A percentile compares a stretch with the other conserved stretches of the same genome.
phyloP scores from a whole-genome alignment of 345 rosid genomes.

The Toxicodendron radicans region DNA sequence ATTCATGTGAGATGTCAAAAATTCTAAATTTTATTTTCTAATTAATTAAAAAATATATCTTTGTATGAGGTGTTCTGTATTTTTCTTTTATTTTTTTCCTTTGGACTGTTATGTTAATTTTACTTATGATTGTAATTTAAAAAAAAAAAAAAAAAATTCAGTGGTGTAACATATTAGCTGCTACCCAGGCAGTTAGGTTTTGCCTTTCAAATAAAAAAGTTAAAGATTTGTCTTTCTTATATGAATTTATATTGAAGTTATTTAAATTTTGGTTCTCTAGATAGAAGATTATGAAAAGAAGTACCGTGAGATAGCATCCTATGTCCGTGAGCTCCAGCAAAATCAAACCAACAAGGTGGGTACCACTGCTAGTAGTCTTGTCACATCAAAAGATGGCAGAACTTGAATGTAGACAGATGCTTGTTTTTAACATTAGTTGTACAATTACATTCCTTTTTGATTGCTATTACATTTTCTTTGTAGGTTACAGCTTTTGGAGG shows the following conservation, averaged over 20 bases:
- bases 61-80: no score
- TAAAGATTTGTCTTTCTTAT: not conserved
- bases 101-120: no score
- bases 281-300: constrained; percentile 50
- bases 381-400: not conserved
- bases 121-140: no score
- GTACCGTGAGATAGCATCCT: constrained; percentile 31
- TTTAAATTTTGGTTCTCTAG: constrained; percentile 41
- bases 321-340: constrained; percentile 49
- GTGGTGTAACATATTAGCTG: no score
- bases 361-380: constrained; percentile 13
- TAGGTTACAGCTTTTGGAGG: constrained; percentile 99
- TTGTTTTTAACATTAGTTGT: constrained; percentile 10
- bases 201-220: no score
- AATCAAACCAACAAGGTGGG: constrained; percentile 78
- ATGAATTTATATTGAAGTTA: constrained; percentile 10
- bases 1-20: not conserved
- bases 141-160: no score
- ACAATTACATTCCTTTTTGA: not conserved
- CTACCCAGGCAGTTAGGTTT: no score
- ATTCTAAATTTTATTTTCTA: not conserved
- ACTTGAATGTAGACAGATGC: not conserved
- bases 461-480: constrained; percentile 20
- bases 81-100: no score
- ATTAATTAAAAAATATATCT: no score